Percentiles rank a stretch among this genome's conserved stretches.
Evolutionary conservation across 106 monocot species (phyloP).

Genomic region (Alisma plantagoaquatica): DNA sequence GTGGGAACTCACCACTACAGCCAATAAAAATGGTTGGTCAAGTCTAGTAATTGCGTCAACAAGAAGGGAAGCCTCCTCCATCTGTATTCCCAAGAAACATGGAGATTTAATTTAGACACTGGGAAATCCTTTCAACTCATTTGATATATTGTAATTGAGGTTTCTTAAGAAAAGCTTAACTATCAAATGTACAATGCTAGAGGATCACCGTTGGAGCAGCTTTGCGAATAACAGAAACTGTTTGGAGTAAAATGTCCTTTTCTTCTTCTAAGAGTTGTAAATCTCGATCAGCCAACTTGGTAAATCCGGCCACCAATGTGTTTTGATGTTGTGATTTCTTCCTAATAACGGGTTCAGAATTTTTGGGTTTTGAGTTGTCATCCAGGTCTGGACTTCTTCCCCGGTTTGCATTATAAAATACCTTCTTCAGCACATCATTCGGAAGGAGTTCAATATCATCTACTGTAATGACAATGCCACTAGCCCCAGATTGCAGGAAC

Average conservation of each 20-base stretch:
- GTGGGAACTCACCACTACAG: slow-evolving; percentile 78
- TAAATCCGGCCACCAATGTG: slow-evolving; percentile 63
- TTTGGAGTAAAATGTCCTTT: slow-evolving; percentile 55
- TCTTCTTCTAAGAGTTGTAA: slow-evolving; percentile 68
- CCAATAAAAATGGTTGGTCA: slow-evolving; percentile 89
- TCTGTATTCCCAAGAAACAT: slow-evolving; percentile 53
- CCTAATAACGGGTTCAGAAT: slow-evolving; percentile 9
- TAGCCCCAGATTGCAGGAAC: slow-evolving; percentile 56
- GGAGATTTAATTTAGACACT: slow-evolving; percentile 7
- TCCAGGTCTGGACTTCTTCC: slow-evolving; percentile 15
- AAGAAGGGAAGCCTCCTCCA: slow-evolving; percentile 85
- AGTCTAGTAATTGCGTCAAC: slow-evolving; percentile 75
- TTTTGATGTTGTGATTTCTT: slow-evolving; percentile 7
- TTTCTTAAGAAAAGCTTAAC: slow-evolving; percentile 65
- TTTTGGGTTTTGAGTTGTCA: slow-evolving; percentile 16
- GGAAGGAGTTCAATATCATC: slow-evolving; percentile 38
- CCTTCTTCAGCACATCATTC: slow-evolving; percentile 31
- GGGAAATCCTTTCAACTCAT: slow-evolving; percentile 7
- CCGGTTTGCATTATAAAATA: slow-evolving; percentile 19
- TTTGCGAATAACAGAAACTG: slow-evolving; percentile 51
- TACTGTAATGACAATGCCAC: slow-evolving; percentile 70
- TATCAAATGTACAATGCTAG: slow-evolving; percentile 95
- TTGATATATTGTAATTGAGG: slow-evolving; percentile 21
- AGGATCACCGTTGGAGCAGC: slow-evolving; percentile 99
- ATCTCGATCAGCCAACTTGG: slow-evolving; percentile 44